Evolutionary conservation across 177 flowering plant species (phyloP), one percentile per base, ranked within the genome.

Genomic region (Vitis hybrid): DNA sequence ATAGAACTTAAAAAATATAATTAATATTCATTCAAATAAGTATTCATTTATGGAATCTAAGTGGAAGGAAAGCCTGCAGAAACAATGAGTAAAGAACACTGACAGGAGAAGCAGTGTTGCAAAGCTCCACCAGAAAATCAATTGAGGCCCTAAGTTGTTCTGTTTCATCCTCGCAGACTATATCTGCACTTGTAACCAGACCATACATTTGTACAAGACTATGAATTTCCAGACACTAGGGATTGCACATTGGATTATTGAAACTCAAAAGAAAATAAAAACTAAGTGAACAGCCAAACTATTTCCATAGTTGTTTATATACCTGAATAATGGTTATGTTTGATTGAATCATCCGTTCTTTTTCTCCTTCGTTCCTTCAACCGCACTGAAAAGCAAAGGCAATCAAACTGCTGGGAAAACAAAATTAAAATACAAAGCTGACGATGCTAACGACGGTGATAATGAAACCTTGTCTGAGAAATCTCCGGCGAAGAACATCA

Each of bases 51-150:
- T 55, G 11, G 11, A 8, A 17, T 3, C 10, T 41, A 53, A 56
- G 2, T 18, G 20, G 17, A 66, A 13, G 58, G 60, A 54, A n/a
- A 35, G 54, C 69, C 13, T 48, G 41, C 9, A 9, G 48, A 46
- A 53, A 18, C 17, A 48, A 15, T 49, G 20, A 71, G 27, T 46
- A 61, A n/a, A 63, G 64, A 32, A 73, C 65, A 18, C 85, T 77
- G 15, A 84, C 87, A 69, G 84, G 85, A 60, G 78, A 76, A 61
- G 69, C 66, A 17, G 79, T 73, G 57, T 86, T 86, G 72, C 88
- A 90, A 67, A 90, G 88, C 71, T 93, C 94, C 84, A 90, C 90
- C 56, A 95, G 88, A 75, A 89, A 95, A 80, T 95, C 94, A 66
- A 80, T 84, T 18, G 97, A 82, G 58, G 92, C 82, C 69, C 83